Base-by-base conservation (phyloP, 106 monocot species). In the Acorus gramineus region DNA sequence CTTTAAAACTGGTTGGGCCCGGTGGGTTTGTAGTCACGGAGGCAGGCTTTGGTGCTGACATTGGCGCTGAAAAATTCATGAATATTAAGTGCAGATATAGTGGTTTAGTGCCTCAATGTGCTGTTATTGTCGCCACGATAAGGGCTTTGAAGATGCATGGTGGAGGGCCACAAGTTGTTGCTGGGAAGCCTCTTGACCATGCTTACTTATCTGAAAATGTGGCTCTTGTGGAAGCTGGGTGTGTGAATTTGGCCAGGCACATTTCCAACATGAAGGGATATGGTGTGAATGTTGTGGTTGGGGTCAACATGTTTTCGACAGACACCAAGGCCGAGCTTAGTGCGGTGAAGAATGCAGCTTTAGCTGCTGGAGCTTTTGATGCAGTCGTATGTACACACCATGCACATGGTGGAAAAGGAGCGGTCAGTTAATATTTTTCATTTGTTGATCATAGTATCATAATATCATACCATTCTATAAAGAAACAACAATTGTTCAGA, bases 71-170 rank as follows among this genome's bases (percentile, higher is more conserved):
- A 63, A 98, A 98, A 50, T 98, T 98, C 59, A 92, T 98, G 85
- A 92, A 98, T 69, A 98, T 98, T 69, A 98, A 98, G 42, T 85
- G 88, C 48, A 74, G 98, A 50, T 89, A 88, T 54, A 98, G 98
- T 73, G 87, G 87, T 46, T 69, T 92, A 53, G 44, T 71, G 44
- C 88, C 98, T 43, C 92, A 98, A 60, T 98, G 98, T 73, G 87
- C 92, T 14, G 64, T 92, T 52, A 68, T 98, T 65, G 98, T 98
- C 8, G 98, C 98, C 42, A 98, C 92, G 7, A 79, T 98, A 52
- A 80, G 98, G 56, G 92, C 92, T 57, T 65, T 98, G 46, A 98
- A 98, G 76, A 98, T 98, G 98, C 98, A 98, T 74, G 98, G 98
- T 4, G 98, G 92, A 42, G 98, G 98, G 10, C 98, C 92, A 4